Evolutionary conservation across 2,329 filamentous ascomycete genomes (phyloP).

Genomic region (Epichloe glyceriae): DNA sequence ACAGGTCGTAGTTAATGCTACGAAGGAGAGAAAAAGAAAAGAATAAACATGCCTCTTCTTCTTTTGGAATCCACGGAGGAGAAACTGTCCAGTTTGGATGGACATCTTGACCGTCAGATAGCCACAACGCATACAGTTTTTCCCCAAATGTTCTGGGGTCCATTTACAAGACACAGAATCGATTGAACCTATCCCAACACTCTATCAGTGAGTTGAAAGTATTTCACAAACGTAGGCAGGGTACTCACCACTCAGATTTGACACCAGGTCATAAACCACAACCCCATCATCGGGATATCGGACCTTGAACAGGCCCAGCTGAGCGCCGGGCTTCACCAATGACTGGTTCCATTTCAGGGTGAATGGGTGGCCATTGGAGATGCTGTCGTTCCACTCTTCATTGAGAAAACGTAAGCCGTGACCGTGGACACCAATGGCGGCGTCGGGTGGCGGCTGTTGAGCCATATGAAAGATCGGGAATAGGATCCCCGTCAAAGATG

Average conservation of each 20-base stretch:
- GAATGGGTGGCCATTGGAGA: conserved; percentile 18
- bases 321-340: conserved; percentile 9
- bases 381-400: conserved; percentile 22
- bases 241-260: conserved; percentile 19
- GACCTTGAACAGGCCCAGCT: conserved; percentile 19
- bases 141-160: conserved; percentile 15
- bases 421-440: conserved; percentile 9
- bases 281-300: conserved; percentile 18
- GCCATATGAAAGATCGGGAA: conserved; percentile 9
- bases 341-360: conserved; percentile 19
- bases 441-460: conserved; percentile 7
- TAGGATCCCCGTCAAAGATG: conserved; percentile 2
- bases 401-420: conserved; percentile 20
- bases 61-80: conserved; percentile 18
- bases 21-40: neutral
- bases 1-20: neutral
- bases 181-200: conserved; percentile 12
- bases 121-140: conserved; percentile 19
- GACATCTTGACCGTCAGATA: conserved; percentile 11
- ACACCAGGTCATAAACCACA: conserved; percentile 16
- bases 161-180: conserved; percentile 14
- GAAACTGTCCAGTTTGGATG: conserved; percentile 18
- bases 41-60: conserved; percentile 11
- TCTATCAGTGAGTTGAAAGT: conserved; percentile 5
- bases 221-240: neutral